Evolutionary conservation across 441 rosid genomes (phyloP).

Genomic region (Mallotus japonicus): DNA sequence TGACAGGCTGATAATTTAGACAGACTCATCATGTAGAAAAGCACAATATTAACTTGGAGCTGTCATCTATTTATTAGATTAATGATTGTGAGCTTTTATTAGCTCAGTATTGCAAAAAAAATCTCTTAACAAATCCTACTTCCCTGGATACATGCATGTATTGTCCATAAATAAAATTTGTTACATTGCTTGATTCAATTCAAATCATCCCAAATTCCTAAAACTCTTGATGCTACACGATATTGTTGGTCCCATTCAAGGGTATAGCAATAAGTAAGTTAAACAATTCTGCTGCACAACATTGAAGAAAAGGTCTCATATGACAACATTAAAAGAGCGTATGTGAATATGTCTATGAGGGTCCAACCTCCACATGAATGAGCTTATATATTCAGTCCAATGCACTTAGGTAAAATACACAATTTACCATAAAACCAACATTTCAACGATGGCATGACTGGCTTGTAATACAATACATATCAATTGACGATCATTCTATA

Average conservation of each 20-base stretch:
- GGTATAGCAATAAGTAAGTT: background rate
- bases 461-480: background rate
- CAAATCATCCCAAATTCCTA: background rate
- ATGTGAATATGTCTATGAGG: background rate
- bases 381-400: background rate
- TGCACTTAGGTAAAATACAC: background rate
- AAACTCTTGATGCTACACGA: background rate
- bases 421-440: background rate
- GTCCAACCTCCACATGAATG: background rate
- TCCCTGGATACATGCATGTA: background rate
- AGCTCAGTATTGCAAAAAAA: background rate
- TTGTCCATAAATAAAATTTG: background rate
- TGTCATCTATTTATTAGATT: conserved; percentile 22
- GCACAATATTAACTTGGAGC: conserved; percentile 20
- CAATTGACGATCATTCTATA: too few species aligned
- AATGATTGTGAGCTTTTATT: background rate
- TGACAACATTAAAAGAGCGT: background rate
- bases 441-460: background rate
- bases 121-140: conserved; percentile 1
- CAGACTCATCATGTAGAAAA: conserved; percentile 9
- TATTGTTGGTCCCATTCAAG: background rate
- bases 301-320: conserved; percentile 9
- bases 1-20: conserved; percentile 24
- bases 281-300: conserved; percentile 1
- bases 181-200: too few species aligned